phyloP scores from a whole-genome alignment of 352 stramenopile genomes.

The Globisporangium parvum region DNA sequence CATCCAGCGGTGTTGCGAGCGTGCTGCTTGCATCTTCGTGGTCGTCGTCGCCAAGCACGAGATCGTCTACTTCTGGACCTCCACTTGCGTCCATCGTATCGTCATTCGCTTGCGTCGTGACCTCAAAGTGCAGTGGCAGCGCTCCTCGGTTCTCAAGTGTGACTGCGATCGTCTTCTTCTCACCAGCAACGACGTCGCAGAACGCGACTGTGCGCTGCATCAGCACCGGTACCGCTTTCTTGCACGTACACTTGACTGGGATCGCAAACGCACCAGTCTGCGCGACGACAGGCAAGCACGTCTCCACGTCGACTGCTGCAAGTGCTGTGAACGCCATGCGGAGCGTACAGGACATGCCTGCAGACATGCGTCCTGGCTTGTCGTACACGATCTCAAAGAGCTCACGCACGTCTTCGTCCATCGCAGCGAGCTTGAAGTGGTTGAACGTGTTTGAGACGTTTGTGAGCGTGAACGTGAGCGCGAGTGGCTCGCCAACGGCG shows the following conservation, averaged over 20 bases:
- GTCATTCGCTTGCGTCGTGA: conserved; percentile 8
- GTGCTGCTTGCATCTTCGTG: no score
- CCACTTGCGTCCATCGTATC: neutral
- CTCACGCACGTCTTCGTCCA: conserved; percentile 68
- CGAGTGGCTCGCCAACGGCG: conserved; percentile 59
- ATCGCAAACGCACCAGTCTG: conserved; percentile 79
- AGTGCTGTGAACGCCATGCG: conserved; percentile 64
- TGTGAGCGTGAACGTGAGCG: conserved; percentile 69
- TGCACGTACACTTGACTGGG: conserved; percentile 76
- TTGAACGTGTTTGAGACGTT: conserved; percentile 92
- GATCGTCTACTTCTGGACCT: conserved; percentile 11
- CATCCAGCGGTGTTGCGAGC: no score
- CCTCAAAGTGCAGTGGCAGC: conserved; percentile 44
- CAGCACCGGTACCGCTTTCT: conserved; percentile 73
- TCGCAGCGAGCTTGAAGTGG: conserved; percentile 79
- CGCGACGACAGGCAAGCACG: conserved; percentile 49
- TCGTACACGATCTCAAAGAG: conserved; percentile 88
- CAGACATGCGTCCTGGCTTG: conserved; percentile 86
- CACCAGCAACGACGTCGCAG: conserved; percentile 69
- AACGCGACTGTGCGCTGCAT: conserved; percentile 40
- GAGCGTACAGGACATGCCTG: conserved; percentile 76
- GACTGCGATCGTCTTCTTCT: conserved; percentile 48
- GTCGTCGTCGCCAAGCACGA: neutral
- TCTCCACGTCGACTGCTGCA: conserved; percentile 61
- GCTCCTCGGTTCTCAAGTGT: conserved; percentile 70